These are phyloP conservation scores for Suillus spraguei DNA, from an alignment of 768 basidiomycete genomes.

Conservation along the genomic window DNA sequence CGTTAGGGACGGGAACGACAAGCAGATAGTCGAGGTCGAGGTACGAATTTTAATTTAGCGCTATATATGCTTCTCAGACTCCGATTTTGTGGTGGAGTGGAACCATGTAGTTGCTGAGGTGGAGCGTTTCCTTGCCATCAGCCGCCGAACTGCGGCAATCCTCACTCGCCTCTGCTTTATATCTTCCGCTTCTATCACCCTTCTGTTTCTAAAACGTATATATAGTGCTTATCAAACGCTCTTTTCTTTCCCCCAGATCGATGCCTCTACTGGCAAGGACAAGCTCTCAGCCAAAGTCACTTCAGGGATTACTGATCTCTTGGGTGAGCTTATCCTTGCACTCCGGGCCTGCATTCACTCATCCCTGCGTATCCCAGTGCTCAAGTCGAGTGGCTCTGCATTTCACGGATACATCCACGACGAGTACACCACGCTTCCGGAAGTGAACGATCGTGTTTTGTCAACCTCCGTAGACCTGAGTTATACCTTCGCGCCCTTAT, in stretches of 20 bases:
- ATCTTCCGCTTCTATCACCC: slow-evolving; percentile 3
- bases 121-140: slow-evolving; percentile 12
- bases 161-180: neutral
- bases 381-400: slow-evolving; percentile 87
- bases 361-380: slow-evolving; percentile 47
- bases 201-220: neutral
- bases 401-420: slow-evolving; percentile 83
- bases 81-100: slow-evolving; percentile 8
- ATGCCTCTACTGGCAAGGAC: slow-evolving; percentile 64
- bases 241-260: slow-evolving; percentile 47
- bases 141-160: slow-evolving; percentile 10
- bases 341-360: slow-evolving; percentile 24
- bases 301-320: slow-evolving; percentile 75
- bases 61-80: neutral
- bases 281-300: slow-evolving; percentile 62
- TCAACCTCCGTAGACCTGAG: slow-evolving; percentile 82
- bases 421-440: slow-evolving; percentile 84
- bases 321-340: slow-evolving; percentile 52
- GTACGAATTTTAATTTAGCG: slow-evolving; percentile 34
- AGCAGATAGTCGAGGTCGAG: slow-evolving; percentile 63
- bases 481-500: slow-evolving; percentile 62
- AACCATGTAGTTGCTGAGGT: neutral
- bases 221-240: slow-evolving; percentile 11
- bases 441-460: slow-evolving; percentile 89
- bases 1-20: slow-evolving; percentile 89